A percentile compares a stretch with the other conserved stretches of the same genome.
Conservation (phyloP, 352 stramenopile genomes). For the Pythium sukuiense region DNA sequence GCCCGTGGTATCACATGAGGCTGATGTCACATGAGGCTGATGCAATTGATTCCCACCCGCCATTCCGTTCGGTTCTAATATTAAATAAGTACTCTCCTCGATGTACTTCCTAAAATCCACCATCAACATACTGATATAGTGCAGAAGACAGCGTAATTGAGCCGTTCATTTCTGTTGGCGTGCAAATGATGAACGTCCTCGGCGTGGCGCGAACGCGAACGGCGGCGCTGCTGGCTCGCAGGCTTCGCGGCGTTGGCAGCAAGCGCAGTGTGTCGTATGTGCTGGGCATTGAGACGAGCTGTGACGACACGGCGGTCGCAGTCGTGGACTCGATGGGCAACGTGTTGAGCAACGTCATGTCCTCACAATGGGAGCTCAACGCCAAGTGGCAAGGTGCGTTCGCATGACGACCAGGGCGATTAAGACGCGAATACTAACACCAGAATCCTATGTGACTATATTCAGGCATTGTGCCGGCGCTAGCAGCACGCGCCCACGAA, state of each 20-base stretch:
- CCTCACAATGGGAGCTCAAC: constrained; percentile 92
- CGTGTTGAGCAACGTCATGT: constrained; percentile 93
- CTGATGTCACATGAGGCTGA: no score
- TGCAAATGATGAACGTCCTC: constrained; percentile 9
- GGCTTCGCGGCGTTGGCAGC: background rate
- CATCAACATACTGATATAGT: background rate
- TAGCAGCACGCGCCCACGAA: constrained; percentile 93
- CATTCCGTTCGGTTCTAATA: background rate
- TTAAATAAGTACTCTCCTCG: background rate
- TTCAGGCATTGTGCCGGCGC: constrained; percentile 93
- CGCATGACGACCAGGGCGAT: background rate
- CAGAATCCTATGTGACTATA: background rate
- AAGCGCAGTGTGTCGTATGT: constrained; percentile 58
- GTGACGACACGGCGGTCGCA: constrained; percentile 93
- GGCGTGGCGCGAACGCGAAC: constrained; percentile 2
- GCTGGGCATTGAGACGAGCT: constrained; percentile 96
- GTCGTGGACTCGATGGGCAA: constrained; percentile 89
- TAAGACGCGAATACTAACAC: background rate
- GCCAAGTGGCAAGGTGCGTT: constrained; percentile 75
- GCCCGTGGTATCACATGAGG: no score
- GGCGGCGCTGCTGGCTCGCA: constrained; percentile 5
- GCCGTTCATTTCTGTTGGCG: constrained; percentile 10
- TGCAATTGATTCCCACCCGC: no score
- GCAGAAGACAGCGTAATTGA: background rate
- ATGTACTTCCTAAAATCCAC: background rate